Conservation (phyloP, 2,329 filamentous ascomycete genomes). For the Fusarium sambucinum region DNA sequence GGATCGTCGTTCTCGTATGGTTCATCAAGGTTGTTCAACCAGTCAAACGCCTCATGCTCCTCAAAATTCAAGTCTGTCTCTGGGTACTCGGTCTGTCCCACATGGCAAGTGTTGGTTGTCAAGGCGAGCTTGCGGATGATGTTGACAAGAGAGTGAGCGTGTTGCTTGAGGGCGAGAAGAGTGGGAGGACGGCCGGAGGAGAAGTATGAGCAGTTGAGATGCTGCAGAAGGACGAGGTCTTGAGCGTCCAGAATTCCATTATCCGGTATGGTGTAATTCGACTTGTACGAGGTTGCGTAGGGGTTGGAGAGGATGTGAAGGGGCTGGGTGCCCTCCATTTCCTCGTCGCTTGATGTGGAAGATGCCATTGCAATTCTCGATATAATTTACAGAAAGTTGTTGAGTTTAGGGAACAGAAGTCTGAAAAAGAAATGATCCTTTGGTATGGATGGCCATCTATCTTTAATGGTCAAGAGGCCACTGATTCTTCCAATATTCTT, state of each 20-base stretch:
- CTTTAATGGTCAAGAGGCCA: not conserved
- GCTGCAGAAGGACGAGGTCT: slow-evolving; percentile 48
- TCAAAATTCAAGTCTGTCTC: slow-evolving; percentile 50
- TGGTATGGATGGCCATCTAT: slow-evolving; percentile 8
- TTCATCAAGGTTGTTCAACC: slow-evolving; percentile 63
- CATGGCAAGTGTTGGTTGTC: slow-evolving; percentile 46
- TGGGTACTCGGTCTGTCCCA: slow-evolving; percentile 46
- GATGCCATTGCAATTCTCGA: slow-evolving; percentile 9
- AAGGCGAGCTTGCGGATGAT: slow-evolving; percentile 64
- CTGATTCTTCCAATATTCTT: not conserved
- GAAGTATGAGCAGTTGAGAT: slow-evolving; percentile 70
- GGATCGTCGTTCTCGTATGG: slow-evolving; percentile 64
- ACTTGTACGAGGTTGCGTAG: slow-evolving; percentile 48
- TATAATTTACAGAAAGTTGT: not conserved
- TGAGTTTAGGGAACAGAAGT: not conserved
- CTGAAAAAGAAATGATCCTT: slow-evolving; percentile 13
- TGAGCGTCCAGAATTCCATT: slow-evolving; percentile 37
- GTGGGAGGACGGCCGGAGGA: slow-evolving; percentile 67
- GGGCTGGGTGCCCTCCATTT: slow-evolving; percentile 7
- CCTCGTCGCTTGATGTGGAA: slow-evolving; percentile 6
- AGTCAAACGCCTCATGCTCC: slow-evolving; percentile 67
- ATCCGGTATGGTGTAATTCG: slow-evolving; percentile 42
- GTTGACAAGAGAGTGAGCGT: slow-evolving; percentile 67
- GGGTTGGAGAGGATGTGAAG: slow-evolving; percentile 44
- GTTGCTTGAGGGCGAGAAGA: slow-evolving; percentile 69